These are phyloP conservation scores for Penicillium sp. DNA, from an alignment of 2,329 filamentous ascomycete species.

Conservation along the genomic window DNA sequence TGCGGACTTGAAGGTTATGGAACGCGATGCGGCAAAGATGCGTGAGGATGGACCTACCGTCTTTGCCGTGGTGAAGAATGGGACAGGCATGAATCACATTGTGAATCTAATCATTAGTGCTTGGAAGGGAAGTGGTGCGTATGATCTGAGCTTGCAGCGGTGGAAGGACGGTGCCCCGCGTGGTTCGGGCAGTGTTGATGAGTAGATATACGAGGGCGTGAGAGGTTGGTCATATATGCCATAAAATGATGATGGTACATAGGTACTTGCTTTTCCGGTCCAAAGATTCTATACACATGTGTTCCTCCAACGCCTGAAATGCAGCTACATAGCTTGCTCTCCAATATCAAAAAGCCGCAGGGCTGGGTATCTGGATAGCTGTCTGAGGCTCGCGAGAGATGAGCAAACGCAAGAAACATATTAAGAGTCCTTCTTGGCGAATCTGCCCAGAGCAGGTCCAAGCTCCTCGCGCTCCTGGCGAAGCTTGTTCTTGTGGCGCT, in stretches of 20 bases:
- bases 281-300: slow-evolving; percentile 19
- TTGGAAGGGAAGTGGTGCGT: slow-evolving; percentile 85
- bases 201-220: slow-evolving; percentile 14
- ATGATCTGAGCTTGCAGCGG: slow-evolving; percentile 43
- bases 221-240: neutral
- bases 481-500: slow-evolving; percentile 65
- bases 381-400: slow-evolving; percentile 8
- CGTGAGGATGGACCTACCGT: slow-evolving; percentile 92
- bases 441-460: slow-evolving; percentile 81
- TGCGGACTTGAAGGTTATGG: slow-evolving; percentile 90
- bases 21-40: slow-evolving; percentile 90
- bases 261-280: slow-evolving; percentile 18
- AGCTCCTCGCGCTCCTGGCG: slow-evolving; percentile 69
- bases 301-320: slow-evolving; percentile 27
- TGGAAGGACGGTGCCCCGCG: slow-evolving; percentile 44
- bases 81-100: slow-evolving; percentile 80
- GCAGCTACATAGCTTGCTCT: slow-evolving; percentile 14
- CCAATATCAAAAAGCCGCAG: slow-evolving; percentile 17
- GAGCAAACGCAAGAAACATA: slow-evolving; percentile 16
- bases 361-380: slow-evolving; percentile 26
- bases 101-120: slow-evolving; percentile 84
- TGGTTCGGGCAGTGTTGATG: slow-evolving; percentile 37
- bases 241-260: slow-evolving; percentile 2
- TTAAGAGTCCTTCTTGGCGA: slow-evolving; percentile 63
- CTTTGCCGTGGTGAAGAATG: slow-evolving; percentile 95